Base-by-base conservation (phyloP, 352 stramenopile species). In the Pythium folliculosum region DNA sequence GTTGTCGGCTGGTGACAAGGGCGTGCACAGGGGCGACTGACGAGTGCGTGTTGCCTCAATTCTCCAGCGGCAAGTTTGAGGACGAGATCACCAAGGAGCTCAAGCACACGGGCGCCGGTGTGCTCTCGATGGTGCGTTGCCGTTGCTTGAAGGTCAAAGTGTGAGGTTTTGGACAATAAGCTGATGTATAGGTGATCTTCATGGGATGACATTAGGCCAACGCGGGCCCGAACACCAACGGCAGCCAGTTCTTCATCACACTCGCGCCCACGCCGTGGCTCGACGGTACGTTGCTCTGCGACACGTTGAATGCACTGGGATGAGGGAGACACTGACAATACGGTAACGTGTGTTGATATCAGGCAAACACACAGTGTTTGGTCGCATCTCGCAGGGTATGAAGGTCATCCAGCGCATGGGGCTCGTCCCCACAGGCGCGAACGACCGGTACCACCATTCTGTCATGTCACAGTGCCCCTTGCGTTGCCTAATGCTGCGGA, bases 241-340 rank as follows among this genome's bases (percentile, higher is more conserved):
- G 91, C 57, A 97, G 86, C 54, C 93, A 98, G 73, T 98, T 98
- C 70, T 98, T 98, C 77, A 88, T 98, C 63, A 97, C 94, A 23
- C 73, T 98, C 27, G 94, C 89, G 17, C 92, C 93, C 22, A 98
- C 93, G 27, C 94, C 94, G 14, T 98, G 92, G 92, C 80, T 98
- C 19, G 94, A 98, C 66, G 94, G 93, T 95, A 67, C 2, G 63
- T 16, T n/a, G n/a, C 50, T 8, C 38, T 3, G 38, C 3, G 3
- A 17, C 2, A n/a, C 7, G 7, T 10, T 22, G 16, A n/a, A 23
- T 7, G 6, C 17, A 8, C 16, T 3, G 9, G 14, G 13, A 2
- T 49, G 19, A 10, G 13, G 19, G 16, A 49, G 14, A 8, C 13
- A 23, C n/a, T 50, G 17, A 27, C 44, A 16, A 27, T 5, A 25